Conservation (phyloP, 1,284 basidiomycete species). For the Puccinia coronata region DNA sequence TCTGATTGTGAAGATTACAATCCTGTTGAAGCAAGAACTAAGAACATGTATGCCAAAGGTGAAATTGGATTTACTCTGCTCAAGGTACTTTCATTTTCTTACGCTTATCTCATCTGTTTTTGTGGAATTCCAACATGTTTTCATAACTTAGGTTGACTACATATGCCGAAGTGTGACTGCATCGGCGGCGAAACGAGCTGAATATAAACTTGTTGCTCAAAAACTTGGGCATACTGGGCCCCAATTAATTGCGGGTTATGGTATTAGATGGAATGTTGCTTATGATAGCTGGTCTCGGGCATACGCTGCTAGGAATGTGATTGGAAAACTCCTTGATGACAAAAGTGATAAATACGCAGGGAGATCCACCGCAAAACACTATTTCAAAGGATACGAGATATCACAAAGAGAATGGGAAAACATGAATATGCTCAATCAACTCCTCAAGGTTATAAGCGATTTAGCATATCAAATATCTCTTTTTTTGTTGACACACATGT, state of each 20-base stretch:
- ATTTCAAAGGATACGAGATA: background rate
- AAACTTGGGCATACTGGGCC: background rate
- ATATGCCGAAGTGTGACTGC: background rate
- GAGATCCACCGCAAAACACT: background rate
- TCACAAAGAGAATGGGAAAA: background rate
- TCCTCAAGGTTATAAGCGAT: background rate
- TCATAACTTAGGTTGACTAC: background rate
- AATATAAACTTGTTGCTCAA: background rate
- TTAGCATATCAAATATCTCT: too few relatives aligned
- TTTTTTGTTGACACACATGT: too few relatives aligned
- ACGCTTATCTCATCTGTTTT: background rate
- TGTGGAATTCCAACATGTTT: too few relatives aligned
- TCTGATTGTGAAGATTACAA: constrained; percentile 63
- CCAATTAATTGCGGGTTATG: background rate
- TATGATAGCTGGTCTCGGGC: background rate
- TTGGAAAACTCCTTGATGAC: background rate
- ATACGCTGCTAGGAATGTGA: background rate
- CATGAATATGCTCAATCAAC: background rate
- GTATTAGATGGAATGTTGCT: background rate
- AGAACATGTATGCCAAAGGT: background rate
- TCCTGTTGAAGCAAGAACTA: background rate
- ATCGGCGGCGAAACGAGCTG: background rate
- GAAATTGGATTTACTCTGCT: background rate
- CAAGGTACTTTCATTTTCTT: background rate
- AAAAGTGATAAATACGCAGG: background rate